A percentile compares a stretch with the other conserved stretches of the same genome.
Evolutionary conservation across 257 asterid genomes (phyloP).

Genomic region (Henckelia pumila): DNA sequence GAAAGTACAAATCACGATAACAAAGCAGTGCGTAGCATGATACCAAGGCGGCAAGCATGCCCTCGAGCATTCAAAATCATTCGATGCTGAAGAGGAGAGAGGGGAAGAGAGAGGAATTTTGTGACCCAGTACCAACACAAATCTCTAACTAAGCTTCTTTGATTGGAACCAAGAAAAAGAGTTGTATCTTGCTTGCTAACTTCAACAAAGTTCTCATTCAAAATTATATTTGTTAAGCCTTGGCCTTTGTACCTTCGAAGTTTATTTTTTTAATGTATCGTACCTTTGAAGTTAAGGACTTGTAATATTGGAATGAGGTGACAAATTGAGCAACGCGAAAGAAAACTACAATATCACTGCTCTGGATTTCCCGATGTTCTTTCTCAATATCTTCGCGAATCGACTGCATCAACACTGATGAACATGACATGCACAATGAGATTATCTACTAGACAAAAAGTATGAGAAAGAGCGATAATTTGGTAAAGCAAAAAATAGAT

Average conservation of each 20-base stretch:
- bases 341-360: constrained; percentile 63
- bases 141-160: background rate
- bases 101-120: background rate
- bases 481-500: constrained; percentile 13
- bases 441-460: constrained; percentile 22
- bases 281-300: constrained; percentile 57
- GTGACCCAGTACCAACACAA: background rate
- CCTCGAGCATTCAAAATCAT: no score
- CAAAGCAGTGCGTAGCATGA: no score
- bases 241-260: constrained; percentile 27
- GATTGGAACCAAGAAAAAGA: background rate
- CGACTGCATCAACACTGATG: constrained; percentile 76
- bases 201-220: background rate
- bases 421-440: constrained; percentile 25
- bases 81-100: background rate
- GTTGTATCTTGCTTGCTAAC: constrained; percentile 1
- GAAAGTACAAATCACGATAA: no score
- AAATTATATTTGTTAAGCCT: no score
- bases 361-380: constrained; percentile 73
- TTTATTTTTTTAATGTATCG: no score
- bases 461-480: constrained; percentile 16
- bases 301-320: constrained; percentile 81
- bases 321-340: constrained; percentile 82
- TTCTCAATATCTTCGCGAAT: constrained; percentile 79
- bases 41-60: background rate